phyloP scores from a whole-genome alignment of 2,329 filamentous ascomycete species.

The Aspergillus fructus region DNA sequence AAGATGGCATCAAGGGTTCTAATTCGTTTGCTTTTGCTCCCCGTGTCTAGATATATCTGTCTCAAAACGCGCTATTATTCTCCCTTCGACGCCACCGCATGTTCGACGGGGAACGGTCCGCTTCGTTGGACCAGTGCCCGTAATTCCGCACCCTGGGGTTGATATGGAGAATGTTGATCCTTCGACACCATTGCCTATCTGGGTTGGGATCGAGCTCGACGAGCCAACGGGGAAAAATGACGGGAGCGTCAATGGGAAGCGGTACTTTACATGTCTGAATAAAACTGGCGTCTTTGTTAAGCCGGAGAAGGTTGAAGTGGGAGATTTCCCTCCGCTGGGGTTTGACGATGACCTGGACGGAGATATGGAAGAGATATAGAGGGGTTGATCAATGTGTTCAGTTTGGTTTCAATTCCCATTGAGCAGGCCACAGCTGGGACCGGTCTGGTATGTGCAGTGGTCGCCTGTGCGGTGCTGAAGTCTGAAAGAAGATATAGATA shows the following conservation, averaged over 20 bases:
- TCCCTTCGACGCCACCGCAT: conserved; percentile 44
- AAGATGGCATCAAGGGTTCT: neutral
- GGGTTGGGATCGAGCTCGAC: conserved; percentile 62
- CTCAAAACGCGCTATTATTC: conserved; percentile 43
- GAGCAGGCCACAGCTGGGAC: neutral
- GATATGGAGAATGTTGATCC: conserved; percentile 17
- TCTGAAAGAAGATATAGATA: neutral
- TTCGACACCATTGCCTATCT: conserved; percentile 38
- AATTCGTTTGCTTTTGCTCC: neutral
- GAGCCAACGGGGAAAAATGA: conserved; percentile 67
- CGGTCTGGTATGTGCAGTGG: conserved; percentile 7
- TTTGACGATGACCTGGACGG: conserved; percentile 56
- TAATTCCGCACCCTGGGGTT: conserved; percentile 38
- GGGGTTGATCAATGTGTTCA: neutral
- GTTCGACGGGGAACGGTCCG: conserved; percentile 44
- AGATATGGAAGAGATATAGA: conserved; percentile 54
- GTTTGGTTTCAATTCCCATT: neutral
- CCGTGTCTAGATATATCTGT: conserved; percentile 40
- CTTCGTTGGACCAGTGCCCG: conserved; percentile 43
- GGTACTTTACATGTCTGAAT: conserved; percentile 56
- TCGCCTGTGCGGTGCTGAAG: neutral
- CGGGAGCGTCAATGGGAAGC: conserved; percentile 50
- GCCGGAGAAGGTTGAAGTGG: conserved; percentile 62
- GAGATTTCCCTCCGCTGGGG: conserved; percentile 55
- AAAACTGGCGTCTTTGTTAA: conserved; percentile 62